Base-by-base conservation (phyloP, 2,329 filamentous ascomycete species). In the Exophiala sp. region DNA sequence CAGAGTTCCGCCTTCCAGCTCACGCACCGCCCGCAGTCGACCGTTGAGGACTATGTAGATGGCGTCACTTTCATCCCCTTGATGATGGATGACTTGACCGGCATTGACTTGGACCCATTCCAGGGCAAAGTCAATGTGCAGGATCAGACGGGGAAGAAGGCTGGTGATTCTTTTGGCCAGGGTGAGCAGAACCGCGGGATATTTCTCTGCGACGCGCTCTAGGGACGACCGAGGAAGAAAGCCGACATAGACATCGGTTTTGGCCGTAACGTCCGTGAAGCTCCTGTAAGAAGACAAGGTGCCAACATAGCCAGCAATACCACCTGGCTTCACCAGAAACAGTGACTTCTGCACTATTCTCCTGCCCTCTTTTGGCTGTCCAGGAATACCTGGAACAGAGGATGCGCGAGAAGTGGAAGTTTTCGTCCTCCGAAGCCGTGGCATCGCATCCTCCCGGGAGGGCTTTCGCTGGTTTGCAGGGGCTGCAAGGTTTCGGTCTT, bases 31-130 rank as follows among this genome's bases (percentile, higher is more conserved):
- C 48, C 94, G 80, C 14, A 98, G 70, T 13, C 93, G 86, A 8
- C 93, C 93, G 60, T 98, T 98, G 13, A 98, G 77, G 1, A 98
- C 93, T 54, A 98, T 90, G 62, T 97, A 98, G 34, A 98, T 98
- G 1, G 94, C 91, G 67, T 98, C 93, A 62, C 93, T 98, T 58
- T 97, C 93, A 58, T 98, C 90, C 2, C 83, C 83, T 67, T 95
- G 86, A 58, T 95, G 88, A 65, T 94, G 95, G 29, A 98, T 86
- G 8, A 96, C 86, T 64, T 98, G 89, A 0, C 93, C 90, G 2
- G 93, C 88, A 67, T 88, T 89, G 54, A 98, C 89, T 64, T 98
- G 94, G 2, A 96, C 83, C 93, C 94, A 98, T 71, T 98, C 94
- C 14, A 98, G 75, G 2, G 93, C 93, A 70, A 98, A 98, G 67